Conservation (phyloP, 352 stramenopile genomes). For the Phytophthora litchii region DNA sequence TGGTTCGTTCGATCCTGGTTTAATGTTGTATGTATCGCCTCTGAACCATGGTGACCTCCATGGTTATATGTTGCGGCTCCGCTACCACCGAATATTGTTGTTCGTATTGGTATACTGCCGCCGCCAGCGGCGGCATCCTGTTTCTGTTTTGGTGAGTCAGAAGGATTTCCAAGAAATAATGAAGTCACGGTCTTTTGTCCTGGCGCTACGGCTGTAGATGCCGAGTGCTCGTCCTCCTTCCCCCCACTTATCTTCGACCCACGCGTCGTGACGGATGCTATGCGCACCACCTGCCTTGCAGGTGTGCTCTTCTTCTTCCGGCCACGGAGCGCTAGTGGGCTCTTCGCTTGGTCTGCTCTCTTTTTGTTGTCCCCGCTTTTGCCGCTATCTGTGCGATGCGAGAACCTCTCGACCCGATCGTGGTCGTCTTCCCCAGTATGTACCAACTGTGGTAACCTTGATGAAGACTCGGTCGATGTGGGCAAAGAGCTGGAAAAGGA, state of each 20-base stretch:
- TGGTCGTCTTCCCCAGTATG: constrained; percentile 12
- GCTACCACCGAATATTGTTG: constrained; percentile 19
- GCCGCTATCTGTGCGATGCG: constrained; percentile 29
- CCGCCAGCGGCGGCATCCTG: constrained; percentile 14
- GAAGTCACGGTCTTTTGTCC: constrained; percentile 35
- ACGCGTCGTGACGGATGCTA: constrained; percentile 28
- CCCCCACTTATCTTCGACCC: constrained; percentile 33
- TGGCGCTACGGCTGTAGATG: constrained; percentile 33
- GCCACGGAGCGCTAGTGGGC: constrained; percentile 28
- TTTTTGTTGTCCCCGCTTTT: constrained; percentile 18
- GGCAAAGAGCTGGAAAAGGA: constrained; percentile 35
- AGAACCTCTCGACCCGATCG: constrained; percentile 33
- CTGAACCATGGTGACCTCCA: constrained; percentile 28
- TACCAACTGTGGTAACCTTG: constrained; percentile 9
- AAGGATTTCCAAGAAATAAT: constrained; percentile 30
- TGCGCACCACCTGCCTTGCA: constrained; percentile 29
- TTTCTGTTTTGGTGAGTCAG: constrained; percentile 21
- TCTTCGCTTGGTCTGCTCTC: constrained; percentile 5
- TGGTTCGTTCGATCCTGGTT: constrained; percentile 73
- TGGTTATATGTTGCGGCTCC: constrained; percentile 16
- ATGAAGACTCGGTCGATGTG: constrained; percentile 13
- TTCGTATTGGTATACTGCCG: constrained; percentile 3
- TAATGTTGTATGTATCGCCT: constrained; percentile 34
- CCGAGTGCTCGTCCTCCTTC: constrained; percentile 47
- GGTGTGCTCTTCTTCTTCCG: constrained; percentile 36